A percentile compares a stretch with the other conserved stretches of the same genome.
Conservation (phyloP, 805 yeast genomes). For the Hanseniaspora mollemarum region DNA sequence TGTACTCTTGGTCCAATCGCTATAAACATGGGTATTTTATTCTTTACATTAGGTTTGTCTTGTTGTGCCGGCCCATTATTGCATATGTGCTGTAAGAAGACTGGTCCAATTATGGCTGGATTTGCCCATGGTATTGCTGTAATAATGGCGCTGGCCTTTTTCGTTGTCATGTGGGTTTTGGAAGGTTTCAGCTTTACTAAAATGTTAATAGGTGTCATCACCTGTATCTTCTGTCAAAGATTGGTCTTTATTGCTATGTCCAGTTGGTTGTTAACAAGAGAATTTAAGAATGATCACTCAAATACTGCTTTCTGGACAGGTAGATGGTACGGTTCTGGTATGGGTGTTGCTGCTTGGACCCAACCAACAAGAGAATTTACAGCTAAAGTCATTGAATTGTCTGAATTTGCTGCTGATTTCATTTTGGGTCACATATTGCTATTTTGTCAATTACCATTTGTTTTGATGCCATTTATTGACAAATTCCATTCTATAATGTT, state of each 20-base stretch:
- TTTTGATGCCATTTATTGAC: constrained; percentile 78
- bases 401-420: constrained; percentile 95
- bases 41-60: constrained; percentile 65
- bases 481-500: constrained; percentile 97
- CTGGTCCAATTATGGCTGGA: constrained; percentile 90
- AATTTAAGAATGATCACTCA: constrained; percentile 87
- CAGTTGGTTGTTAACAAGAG: constrained; percentile 71
- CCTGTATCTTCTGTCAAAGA: constrained; percentile 81
- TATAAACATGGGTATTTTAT: constrained; percentile 75
- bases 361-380: constrained; percentile 93
- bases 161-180: constrained; percentile 92
- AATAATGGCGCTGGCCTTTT: constrained; percentile 71
- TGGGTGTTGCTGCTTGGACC: constrained; percentile 88
- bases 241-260: constrained; percentile 76
- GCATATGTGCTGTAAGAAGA: constrained; percentile 90
- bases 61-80: constrained; percentile 97
- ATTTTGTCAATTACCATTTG: constrained; percentile 78
- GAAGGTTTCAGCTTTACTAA: constrained; percentile 85
- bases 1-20: constrained; percentile 87
- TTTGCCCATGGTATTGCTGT: constrained; percentile 94
- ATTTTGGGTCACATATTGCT: constrained; percentile 80
- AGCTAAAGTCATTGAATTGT: constrained; percentile 87
- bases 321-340: constrained; percentile 92
- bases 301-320: constrained; percentile 99
- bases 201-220: constrained; percentile 74